Evolutionary conservation across 441 rosid species (phyloP), one percentile per base, ranked within the genome.

Genomic region (Gossypium davidsonii): DNA sequence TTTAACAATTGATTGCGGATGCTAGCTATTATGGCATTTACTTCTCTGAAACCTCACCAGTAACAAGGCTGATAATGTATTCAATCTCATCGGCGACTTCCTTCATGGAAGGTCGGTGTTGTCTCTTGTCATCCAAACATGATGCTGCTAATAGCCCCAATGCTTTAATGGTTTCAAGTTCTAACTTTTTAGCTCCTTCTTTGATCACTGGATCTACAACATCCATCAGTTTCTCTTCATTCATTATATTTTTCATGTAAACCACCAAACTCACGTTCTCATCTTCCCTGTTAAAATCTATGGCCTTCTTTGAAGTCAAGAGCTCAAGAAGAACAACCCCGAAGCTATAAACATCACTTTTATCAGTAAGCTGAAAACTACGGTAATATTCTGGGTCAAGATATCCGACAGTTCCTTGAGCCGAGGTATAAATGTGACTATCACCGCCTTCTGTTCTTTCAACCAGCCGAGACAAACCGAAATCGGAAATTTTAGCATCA

Each of bases 311-410:
- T 0, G 83, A 82, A 12, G 88, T 83, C 53, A 83, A 56, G 20
- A 83, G 77, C 81, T 88, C 88, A 0, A 85, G 52, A 37, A 87
- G 73, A 51, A 89, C 85, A 42, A 89, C 87, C 0, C 88, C 91
- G n/a, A 83, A 89, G 67, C 89, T 84, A 51, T 86, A 86, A 18
- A 85, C 88, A 26, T 88, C 90, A 21, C 88, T 86, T 76, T 85
- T 86, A 57, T 85, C 92, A 0, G 90, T 85, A 5, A 88, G 74
- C 77, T 88, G 94, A 62, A 82, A 85, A 21, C 83, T 86, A 52
- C 88, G 72, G 74, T 86, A 83, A 65, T 90, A 90, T 12, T 90
- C 94, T 0, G 94, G 90, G 75, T 90, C 94, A 0, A 90, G 86
- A 72, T 90, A 90, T 0, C 94, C 92, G 0, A 83, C 76, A 8